phyloP scores from a whole-genome alignment of 1,139 yeast genomes.

The Candida glucosophila region DNA sequence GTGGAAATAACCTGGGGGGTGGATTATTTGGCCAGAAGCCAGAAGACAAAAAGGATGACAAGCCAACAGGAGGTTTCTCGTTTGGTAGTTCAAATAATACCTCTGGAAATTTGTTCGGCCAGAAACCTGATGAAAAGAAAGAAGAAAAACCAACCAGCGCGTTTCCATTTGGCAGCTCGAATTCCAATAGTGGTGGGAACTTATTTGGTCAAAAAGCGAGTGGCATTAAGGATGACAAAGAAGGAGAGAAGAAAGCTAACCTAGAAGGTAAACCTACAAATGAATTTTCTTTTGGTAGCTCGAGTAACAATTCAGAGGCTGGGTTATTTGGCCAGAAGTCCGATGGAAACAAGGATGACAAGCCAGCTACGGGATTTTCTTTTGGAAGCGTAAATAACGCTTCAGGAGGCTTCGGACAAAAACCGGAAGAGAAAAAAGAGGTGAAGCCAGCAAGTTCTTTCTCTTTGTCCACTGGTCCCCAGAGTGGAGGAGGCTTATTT shows the following conservation, averaged over 20 bases:
- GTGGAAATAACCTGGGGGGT: slow-evolving; percentile 6
- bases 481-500: too few species aligned
- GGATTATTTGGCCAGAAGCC: slow-evolving; percentile 12
- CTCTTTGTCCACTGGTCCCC: slow-evolving; percentile 7
- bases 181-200: background rate
- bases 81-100: slow-evolving; percentile 5
- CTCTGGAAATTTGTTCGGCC: background rate
- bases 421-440: slow-evolving; percentile 10
- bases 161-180: slow-evolving; percentile 11
- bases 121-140: slow-evolving; percentile 4
- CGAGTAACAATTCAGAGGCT: too few species aligned
- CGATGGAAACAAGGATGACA: slow-evolving; percentile 6
- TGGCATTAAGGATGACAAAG: slow-evolving; percentile 13
- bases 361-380: slow-evolving; percentile 11
- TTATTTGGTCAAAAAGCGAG: slow-evolving; percentile 9
- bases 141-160: slow-evolving; percentile 6
- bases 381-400: slow-evolving; percentile 18
- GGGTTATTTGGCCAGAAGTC: slow-evolving; percentile 1
- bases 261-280: slow-evolving; percentile 8
- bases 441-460: slow-evolving; percentile 9
- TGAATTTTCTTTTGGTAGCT: slow-evolving; percentile 4
- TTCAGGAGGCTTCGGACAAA: slow-evolving; percentile 9
- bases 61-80: slow-evolving; percentile 8
- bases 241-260: slow-evolving; percentile 13
- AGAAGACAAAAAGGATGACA: slow-evolving; percentile 9